These are phyloP conservation scores for Passalora sequoiae DNA, from an alignment of 2,329 filamentous ascomycete genomes.

Conservation along the genomic window DNA sequence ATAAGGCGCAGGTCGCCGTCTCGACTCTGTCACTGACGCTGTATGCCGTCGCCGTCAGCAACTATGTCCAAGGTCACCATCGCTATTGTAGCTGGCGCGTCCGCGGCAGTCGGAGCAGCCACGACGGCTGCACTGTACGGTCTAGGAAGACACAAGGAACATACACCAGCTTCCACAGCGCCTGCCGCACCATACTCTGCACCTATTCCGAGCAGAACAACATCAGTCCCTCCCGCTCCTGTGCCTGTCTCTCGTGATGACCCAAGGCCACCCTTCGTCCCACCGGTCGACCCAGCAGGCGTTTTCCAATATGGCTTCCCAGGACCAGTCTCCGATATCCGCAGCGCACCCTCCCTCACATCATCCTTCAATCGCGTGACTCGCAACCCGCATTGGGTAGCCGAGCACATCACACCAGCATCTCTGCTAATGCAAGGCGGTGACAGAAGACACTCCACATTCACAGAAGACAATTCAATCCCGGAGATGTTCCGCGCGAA, in stretches of 20 bases:
- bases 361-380: slow-evolving; percentile 86
- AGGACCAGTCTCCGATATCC: slow-evolving; percentile 79
- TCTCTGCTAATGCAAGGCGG: slow-evolving; percentile 70
- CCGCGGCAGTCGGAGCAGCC: slow-evolving; percentile 46
- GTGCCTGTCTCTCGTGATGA: slow-evolving; percentile 23
- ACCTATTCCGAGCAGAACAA: slow-evolving; percentile 22
- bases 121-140: slow-evolving; percentile 46
- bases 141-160: slow-evolving; percentile 27
- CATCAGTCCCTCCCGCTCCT: slow-evolving; percentile 27
- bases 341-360: slow-evolving; percentile 68
- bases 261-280: slow-evolving; percentile 20
- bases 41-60: slow-evolving; percentile 11
- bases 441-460: slow-evolving; percentile 77
- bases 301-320: slow-evolving; percentile 68
- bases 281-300: slow-evolving; percentile 46
- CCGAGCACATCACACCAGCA: slow-evolving; percentile 89
- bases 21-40: background rate
- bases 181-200: slow-evolving; percentile 35
- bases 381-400: slow-evolving; percentile 85
- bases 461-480: slow-evolving; percentile 74
- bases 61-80: slow-evolving; percentile 49
- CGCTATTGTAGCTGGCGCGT: slow-evolving; percentile 45
- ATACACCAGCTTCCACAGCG: slow-evolving; percentile 25
- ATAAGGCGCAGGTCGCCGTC: background rate
- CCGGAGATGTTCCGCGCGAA: slow-evolving; percentile 83